Evolutionary conservation across 2,329 filamentous ascomycete genomes (phyloP), one percentile per base, ranked within the genome.

Genomic region (Penicillium oxalicum): DNA sequence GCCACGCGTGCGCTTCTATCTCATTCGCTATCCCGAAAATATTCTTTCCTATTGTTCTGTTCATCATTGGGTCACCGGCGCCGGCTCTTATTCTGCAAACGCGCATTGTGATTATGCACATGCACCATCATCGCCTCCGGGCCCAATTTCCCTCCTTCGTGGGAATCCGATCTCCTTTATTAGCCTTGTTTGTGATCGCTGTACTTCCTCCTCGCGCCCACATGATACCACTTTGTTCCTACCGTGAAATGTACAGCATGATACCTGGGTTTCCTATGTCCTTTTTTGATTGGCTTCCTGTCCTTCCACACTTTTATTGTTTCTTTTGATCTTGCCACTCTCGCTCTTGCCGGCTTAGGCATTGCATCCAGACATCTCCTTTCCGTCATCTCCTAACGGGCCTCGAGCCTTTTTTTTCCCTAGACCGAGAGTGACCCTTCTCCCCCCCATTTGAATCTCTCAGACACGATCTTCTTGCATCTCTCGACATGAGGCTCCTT

Each of bases 201-300:
- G 11, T 32, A 37, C 28, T 38, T 18, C 12, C 48, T 52, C 50
- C 52, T 56, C 60, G 29, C 29, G 29, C 29, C 29, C 29, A 32
- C 61, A 66, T 69, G 67, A 70, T 70, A 70, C 67, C 67, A 70
- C 63, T 68, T 64, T 66, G 63, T 68, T 64, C 63, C 60, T 53
- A 57, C 58, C 58, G 64, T 58, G 62, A 60, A 32, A 59, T 61
- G 56, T 59, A 60, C 59, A 61, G 53, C 61, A 65, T 63, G 61
- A 66, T 66, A 63, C 61, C 62, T 61, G 58, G 62, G 56, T 47
- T 47, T 55, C 54, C 52, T 46, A 39, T 54, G 55, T 47, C 53
- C 44, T 59, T 60, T 33, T 18, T 24, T 25, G 24, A 37, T 44
- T 42, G 13, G 35, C 37, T 45, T 28, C 40, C 6, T 40, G 40